phyloP scores from a whole-genome alignment of 2,329 filamentous ascomycete genomes.

The Sporothrix mexicana region DNA sequence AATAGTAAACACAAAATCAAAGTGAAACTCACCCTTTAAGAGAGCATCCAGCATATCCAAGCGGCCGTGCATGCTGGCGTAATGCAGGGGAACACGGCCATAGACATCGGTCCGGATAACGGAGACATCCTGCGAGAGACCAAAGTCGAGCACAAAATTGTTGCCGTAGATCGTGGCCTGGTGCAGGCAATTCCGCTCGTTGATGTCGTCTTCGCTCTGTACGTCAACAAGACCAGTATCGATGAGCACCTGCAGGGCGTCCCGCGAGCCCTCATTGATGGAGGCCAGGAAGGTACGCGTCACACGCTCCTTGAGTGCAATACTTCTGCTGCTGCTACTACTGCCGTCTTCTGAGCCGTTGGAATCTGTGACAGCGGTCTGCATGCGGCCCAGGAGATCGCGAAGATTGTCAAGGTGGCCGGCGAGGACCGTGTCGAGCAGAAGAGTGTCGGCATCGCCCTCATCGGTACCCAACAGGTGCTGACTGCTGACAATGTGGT shows the following conservation, averaged over 20 bases:
- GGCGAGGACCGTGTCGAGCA: slow-evolving; percentile 83
- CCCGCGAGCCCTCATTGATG: slow-evolving; percentile 81
- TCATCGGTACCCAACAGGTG: slow-evolving; percentile 78
- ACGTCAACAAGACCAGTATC: slow-evolving; percentile 84
- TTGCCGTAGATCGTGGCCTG: slow-evolving; percentile 96
- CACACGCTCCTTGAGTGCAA: slow-evolving; percentile 71
- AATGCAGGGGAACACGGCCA: slow-evolving; percentile 89
- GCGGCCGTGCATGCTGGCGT: slow-evolving; percentile 92
- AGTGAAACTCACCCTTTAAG: slow-evolving; percentile 61
- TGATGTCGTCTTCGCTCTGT: slow-evolving; percentile 96
- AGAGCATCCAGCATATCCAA: slow-evolving; percentile 81
- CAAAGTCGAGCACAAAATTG: slow-evolving; percentile 74
- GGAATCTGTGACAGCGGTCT: slow-evolving; percentile 58
- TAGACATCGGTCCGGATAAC: slow-evolving; percentile 88
- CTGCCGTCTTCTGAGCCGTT: slow-evolving; percentile 47
- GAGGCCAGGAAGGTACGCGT: slow-evolving; percentile 90
- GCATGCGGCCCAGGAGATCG: slow-evolving; percentile 80
- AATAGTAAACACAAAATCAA: neutral
- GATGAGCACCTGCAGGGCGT: slow-evolving; percentile 76
- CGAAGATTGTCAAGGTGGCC: slow-evolving; percentile 78
- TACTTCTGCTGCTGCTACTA: slow-evolving; percentile 51
- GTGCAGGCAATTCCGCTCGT: slow-evolving; percentile 93
- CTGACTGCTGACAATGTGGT: slow-evolving; percentile 70
- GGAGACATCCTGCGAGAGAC: slow-evolving; percentile 76
- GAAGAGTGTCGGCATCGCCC: slow-evolving; percentile 84